Evolutionary conservation across 352 stramenopile species (phyloP).

Genomic region (Pythium rishiriense): DNA sequence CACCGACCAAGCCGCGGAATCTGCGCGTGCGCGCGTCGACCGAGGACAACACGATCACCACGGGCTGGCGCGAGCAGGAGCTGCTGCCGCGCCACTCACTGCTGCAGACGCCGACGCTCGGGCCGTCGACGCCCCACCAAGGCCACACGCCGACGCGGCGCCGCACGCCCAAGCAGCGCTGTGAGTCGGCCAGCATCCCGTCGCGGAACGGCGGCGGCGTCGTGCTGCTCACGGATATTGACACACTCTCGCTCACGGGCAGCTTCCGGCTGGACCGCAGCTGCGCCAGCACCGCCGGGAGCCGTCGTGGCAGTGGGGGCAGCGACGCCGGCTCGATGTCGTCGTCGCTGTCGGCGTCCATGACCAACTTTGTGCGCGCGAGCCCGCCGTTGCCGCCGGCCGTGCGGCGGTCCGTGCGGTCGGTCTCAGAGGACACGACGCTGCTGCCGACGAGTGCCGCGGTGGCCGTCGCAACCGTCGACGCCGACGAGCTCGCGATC

Average conservation of each 20-base stretch:
- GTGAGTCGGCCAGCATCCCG: conserved; percentile 32
- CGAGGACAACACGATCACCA: conserved; percentile 27
- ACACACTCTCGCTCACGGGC: conserved; percentile 60
- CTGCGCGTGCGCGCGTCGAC: conserved; percentile 24
- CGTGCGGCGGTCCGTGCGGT: conserved; percentile 48
- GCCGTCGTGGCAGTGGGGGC: conserved; percentile 24
- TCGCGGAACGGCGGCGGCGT: conserved; percentile 28
- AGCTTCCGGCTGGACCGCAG: conserved; percentile 43
- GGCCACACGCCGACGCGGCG: conserved; percentile 15
- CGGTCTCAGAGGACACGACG: conserved; percentile 58
- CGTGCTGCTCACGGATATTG: conserved; percentile 65
- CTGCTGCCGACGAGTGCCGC: conserved; percentile 26
- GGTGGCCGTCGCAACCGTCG: background rate
- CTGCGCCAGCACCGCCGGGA: too few species aligned
- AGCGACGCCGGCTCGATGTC: conserved; percentile 20
- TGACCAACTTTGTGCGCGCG: conserved; percentile 18
- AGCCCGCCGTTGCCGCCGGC: conserved; percentile 21
- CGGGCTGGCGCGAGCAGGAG: conserved; percentile 22
- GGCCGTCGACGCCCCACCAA: background rate
- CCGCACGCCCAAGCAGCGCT: conserved; percentile 39
- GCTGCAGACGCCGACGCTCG: background rate
- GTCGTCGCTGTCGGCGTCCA: too few species aligned
- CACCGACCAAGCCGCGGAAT: conserved; percentile 10
- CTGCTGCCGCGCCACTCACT: background rate
- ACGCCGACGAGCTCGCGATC: conserved; percentile 29